These are phyloP conservation scores for Candida ascalaphidarum DNA, from an alignment of 805 yeast genomes.

Conservation along the genomic window DNA sequence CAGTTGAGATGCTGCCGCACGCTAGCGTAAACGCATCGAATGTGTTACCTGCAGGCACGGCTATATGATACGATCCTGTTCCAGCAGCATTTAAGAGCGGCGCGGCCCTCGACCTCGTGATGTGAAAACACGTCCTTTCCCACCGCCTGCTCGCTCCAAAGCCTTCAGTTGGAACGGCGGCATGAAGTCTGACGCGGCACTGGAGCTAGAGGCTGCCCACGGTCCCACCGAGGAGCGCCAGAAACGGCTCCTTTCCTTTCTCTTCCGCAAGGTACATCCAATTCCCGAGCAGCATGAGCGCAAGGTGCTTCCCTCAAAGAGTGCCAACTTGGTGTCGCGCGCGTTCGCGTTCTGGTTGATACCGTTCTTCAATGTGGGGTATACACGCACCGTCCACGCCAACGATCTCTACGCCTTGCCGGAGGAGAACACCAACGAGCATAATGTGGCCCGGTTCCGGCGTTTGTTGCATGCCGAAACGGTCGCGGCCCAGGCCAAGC, in stretches of 20 bases:
- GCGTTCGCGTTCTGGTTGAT: slow-evolving; percentile 12
- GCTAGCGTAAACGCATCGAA: too few relatives aligned
- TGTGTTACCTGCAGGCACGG: too few relatives aligned
- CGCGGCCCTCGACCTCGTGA: too few relatives aligned
- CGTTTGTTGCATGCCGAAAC: not conserved
- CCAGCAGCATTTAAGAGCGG: too few relatives aligned
- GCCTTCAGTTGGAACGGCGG: too few relatives aligned
- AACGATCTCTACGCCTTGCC: slow-evolving; percentile 9
- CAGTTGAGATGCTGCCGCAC: too few relatives aligned
- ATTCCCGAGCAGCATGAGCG: slow-evolving; percentile 7
- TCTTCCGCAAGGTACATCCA: slow-evolving; percentile 6
- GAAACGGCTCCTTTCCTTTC: not conserved
- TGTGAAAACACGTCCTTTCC: too few relatives aligned
- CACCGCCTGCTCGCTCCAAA: too few relatives aligned
- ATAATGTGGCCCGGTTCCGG: slow-evolving; percentile 5
- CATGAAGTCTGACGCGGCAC: too few relatives aligned
- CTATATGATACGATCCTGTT: too few relatives aligned
- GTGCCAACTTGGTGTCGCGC: slow-evolving; percentile 5
- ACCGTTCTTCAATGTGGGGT: slow-evolving; percentile 11
- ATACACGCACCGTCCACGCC: slow-evolving; percentile 10
- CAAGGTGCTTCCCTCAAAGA: slow-evolving; percentile 1
- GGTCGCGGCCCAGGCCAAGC: not conserved
- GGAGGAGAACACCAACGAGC: slow-evolving; percentile 5
- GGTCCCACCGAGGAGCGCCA: too few relatives aligned
- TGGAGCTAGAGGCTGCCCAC: too few relatives aligned